Conservation (phyloP, 2,329 filamentous ascomycete genomes). For the Corynespora cassiicola region DNA sequence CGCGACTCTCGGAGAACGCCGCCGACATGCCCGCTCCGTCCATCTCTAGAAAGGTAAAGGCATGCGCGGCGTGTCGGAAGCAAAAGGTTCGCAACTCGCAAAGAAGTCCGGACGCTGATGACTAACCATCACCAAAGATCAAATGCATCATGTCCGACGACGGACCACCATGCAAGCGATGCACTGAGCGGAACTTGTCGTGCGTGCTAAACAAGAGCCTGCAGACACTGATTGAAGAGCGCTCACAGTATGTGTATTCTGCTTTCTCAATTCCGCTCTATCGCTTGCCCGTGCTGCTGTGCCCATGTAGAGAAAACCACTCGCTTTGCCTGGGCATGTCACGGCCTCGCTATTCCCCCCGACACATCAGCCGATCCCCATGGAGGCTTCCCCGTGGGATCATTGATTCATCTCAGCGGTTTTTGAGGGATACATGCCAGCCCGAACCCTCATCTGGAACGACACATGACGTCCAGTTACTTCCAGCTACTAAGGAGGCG, state of each 20-base stretch:
- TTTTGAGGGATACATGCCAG: too few species aligned
- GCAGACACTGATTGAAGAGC: slow-evolving; percentile 57
- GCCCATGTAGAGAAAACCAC: too few species aligned
- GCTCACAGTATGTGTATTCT: slow-evolving; percentile 34
- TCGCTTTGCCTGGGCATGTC: too few species aligned
- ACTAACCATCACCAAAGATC: slow-evolving; percentile 38
- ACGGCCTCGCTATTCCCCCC: too few species aligned
- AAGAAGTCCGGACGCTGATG: slow-evolving; percentile 5
- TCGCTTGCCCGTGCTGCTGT: slow-evolving; percentile 1
- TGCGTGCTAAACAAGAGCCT: slow-evolving; percentile 61
- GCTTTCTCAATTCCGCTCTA: slow-evolving; percentile 1
- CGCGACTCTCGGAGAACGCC: slow-evolving; percentile 15
- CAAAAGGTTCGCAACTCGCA: slow-evolving; percentile 48
- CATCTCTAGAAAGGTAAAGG: slow-evolving; percentile 45
- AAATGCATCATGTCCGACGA: slow-evolving; percentile 60
- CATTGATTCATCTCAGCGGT: too few species aligned
- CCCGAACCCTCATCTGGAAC: too few species aligned
- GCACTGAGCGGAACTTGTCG: slow-evolving; percentile 56
- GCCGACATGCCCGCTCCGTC: slow-evolving; percentile 18
- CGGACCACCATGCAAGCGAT: slow-evolving; percentile 57
- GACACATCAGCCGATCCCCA: too few species aligned
- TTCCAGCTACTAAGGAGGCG: too few species aligned
- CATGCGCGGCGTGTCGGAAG: slow-evolving; percentile 61
- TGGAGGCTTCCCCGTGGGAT: too few species aligned
- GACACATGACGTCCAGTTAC: too few species aligned